Base-by-base conservation (phyloP, 139 green algal species). In the Eudorina sp. region DNA sequence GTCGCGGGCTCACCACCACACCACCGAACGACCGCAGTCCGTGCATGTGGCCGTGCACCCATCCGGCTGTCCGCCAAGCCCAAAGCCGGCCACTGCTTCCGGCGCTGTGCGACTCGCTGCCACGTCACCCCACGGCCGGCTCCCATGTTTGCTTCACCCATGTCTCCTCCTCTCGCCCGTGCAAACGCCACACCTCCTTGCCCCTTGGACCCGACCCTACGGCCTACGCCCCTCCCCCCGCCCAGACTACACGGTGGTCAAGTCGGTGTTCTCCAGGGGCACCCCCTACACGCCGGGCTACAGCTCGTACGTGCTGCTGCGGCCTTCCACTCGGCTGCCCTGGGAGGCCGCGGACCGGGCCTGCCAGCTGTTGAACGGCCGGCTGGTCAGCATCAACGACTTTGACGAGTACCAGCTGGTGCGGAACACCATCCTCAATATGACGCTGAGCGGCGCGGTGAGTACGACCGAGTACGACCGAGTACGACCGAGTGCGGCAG, bases 361-460 rank as follows among this genome's bases (percentile, higher is more conserved):
- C 0, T 95, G 90, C 79, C 92, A 92, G 60, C 90, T 92, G 3
- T 92, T 95, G 3, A 62, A 96, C 16, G 96, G 97, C 0, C 95
- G 96, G 5, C 68, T 97, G 19, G 43, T 96, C 1, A 76, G 69
- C 11, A 40, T 95, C 70, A 78, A 60, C 6, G 82, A 88, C 8
- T 66, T 27, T 18, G 31, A 78, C 1, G 68, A 84, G 34, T 53
- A 88, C 40, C 74, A 74, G 34, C 34, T 66, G 29, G 38, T 43
- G 0, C 51, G 23, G 36, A 95, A 96, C 58, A 91, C 92, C 5
- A 34, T 46, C 13, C 92, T 94, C 2, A 92, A 97, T 14, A 81
- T 31, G n/a, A 83, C 48, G 16, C 14, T 25, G 66, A 94, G 83
- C 89, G 93, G 90, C 51, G 43, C 43, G 40, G 72, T 80, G 43